Base-by-base conservation (phyloP, 129 eudicot species). In the Pittosporum tobira region DNA sequence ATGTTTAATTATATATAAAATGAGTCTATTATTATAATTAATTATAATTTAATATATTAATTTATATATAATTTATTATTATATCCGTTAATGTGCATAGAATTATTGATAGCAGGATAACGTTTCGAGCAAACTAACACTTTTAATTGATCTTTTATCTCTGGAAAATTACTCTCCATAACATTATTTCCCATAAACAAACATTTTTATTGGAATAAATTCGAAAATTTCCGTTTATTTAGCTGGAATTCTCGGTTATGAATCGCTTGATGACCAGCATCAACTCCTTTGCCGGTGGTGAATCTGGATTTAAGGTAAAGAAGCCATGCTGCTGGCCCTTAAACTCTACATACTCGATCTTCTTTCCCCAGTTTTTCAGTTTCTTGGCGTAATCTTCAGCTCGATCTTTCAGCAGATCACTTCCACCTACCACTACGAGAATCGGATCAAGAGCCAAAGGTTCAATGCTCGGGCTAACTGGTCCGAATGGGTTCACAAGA, bases 321-420 rank as follows among this genome's bases (percentile, higher is more conserved):
- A 85, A 85, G 48, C 94, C 94, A 76, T 85, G 94, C 62, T 85
- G 88, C 43, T 85, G 80, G 42, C 88, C 94, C 61, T 85, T 83
- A 71, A 81, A 85, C 60, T 85, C 94, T 11, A 30, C 83, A 59
- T 81, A 81, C 27, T 70, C 74, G 49, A 85, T 74, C 53, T 73
- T 68, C 67, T 81, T 85, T 11, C 88, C 88, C 78, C 76, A 75
- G 13, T 44, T 49, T 61, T 70, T 75, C 52, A 85, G 43, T 43
- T 45, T 85, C 19, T 76, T 64, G 25, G 73, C 82, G 60, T 72
- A 81, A 3, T 78, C 78, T 28, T 78, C 72, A 28, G 80, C 83
- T 48, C 94, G 69, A 48, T 85, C 94, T 52, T 66, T 78, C 46
- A 85, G 64, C 42, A 85, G 50, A 62, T 85, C 94, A 34, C 65